Percentiles rank a stretch among this genome's conserved stretches.
These are phyloP conservation scores for Conticribra guillardii DNA, from an alignment of 108 stramenopile genomes.

Conservation along the genomic window DNA sequence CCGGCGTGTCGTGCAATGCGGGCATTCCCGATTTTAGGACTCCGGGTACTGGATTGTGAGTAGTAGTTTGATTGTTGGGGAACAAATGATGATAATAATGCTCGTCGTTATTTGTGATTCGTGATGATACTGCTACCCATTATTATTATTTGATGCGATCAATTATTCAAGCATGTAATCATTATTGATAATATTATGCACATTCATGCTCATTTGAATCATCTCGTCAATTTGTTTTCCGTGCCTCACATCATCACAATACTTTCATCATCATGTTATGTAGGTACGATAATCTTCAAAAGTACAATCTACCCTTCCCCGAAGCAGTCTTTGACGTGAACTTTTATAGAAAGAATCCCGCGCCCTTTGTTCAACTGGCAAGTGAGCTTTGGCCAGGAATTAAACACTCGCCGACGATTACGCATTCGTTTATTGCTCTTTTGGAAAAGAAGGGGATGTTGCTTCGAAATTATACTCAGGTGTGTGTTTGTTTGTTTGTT, in stretches of 20 bases:
- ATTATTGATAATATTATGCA: no score
- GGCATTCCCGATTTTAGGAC: constrained; percentile 97
- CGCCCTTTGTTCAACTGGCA: constrained; percentile 78
- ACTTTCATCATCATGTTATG: background rate
- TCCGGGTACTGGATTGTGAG: constrained; percentile 80
- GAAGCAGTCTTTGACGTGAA: constrained; percentile 92
- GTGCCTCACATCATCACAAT: background rate
- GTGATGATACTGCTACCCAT: no score
- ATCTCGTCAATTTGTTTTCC: no score
- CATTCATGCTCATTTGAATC: background rate
- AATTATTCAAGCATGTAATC: no score
- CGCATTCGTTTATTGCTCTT: constrained; percentile 89
- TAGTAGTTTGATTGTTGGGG: no score
- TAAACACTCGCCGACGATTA: constrained; percentile 78
- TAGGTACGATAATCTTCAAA: constrained; percentile 84
- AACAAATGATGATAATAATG: no score
- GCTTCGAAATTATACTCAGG: constrained; percentile 86
- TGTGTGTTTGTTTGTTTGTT: no score
- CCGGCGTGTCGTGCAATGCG: constrained; percentile 77
- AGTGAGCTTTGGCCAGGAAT: constrained; percentile 88
- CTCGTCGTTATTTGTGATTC: no score
- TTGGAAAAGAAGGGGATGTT: constrained; percentile 81
- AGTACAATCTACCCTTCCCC: constrained; percentile 90
- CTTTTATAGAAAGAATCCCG: constrained; percentile 79
- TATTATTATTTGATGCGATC: no score